Evolutionary conservation across 2,329 filamentous ascomycete species (phyloP), one percentile per base, ranked within the genome.

Genomic region (Periglandula ipomoeae): DNA sequence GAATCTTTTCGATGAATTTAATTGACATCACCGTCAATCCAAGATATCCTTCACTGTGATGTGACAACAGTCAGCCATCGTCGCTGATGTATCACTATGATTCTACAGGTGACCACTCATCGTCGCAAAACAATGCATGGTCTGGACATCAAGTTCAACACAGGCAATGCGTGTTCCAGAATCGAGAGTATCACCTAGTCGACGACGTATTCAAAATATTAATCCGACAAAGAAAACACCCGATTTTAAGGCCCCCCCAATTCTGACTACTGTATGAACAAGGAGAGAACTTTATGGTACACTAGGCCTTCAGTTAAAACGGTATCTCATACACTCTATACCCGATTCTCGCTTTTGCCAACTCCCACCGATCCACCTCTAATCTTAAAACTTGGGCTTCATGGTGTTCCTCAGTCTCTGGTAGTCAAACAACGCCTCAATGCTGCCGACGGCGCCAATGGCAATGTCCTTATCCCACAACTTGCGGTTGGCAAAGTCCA

Each of bases 401-500:
- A 93, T 93, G 67, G 93, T 89, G 69, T 81, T 83, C 67, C 89
- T 78, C 63, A 88, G 77, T 66, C 85, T 75, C 68, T 84, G 76
- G 75, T 93, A 94, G 69, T 91, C 81, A 53, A 86, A 77, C 50
- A 85, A 69, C 66, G 83, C 91, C 79, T 97, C 93, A 64, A 97
- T 89, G 73, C 82, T 84, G 58, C 93, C 93, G 57, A 97, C 87
- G 30, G 91, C 93, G 66, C 84, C 90, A 68, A 98, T 79, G 62
- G 93, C 93, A 61, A 98, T 76, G 68, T 98, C 93, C 72, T 91
- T 86, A 73, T 98, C 93, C 93, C 93, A 98, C 53, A 98, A 75
- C 75, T 93, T 95, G 71, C 83, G 82, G 78, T 87, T 85, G 62
- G 91, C 91, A 67, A 97, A 98, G 62, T 86, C 82, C 87, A 96